Conservation (phyloP, 2,329 filamentous ascomycete genomes). For the Claviceps maximensis region DNA sequence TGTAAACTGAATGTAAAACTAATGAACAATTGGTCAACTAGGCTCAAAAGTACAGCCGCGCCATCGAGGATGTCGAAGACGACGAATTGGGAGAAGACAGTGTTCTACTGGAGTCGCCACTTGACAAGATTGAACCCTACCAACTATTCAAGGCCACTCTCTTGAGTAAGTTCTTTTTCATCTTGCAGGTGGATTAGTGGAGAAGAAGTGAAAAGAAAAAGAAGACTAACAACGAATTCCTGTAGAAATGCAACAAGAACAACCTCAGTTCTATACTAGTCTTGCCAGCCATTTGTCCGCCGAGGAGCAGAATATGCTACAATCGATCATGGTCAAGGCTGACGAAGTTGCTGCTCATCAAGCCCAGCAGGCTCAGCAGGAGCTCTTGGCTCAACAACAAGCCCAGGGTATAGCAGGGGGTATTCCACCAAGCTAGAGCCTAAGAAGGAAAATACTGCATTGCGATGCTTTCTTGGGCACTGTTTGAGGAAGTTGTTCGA, state of each 20-base stretch:
- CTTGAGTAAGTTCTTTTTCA: constrained; percentile 50
- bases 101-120: constrained; percentile 78
- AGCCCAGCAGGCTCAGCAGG: constrained; percentile 9
- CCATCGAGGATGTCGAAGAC: constrained; percentile 57
- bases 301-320: constrained; percentile 71
- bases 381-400: constrained; percentile 17
- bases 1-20: background rate
- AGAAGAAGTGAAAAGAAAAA: background rate
- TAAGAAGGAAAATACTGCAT: background rate
- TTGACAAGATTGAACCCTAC: constrained; percentile 94
- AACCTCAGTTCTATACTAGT: constrained; percentile 75
- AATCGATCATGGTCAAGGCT: constrained; percentile 58
- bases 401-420: constrained; percentile 2
- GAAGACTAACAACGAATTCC: background rate
- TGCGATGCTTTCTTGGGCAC: background rate
- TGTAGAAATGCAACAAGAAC: constrained; percentile 74
- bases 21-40: constrained; percentile 18
- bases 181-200: background rate
- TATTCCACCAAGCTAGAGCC: constrained; percentile 6
- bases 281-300: constrained; percentile 66
- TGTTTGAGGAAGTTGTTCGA: background rate
- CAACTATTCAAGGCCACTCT: constrained; percentile 73
- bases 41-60: constrained; percentile 71
- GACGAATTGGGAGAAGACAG: constrained; percentile 90
- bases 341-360: constrained; percentile 26